Base-by-base conservation (phyloP, 305 asterid genomes). In the Vinca major region DNA sequence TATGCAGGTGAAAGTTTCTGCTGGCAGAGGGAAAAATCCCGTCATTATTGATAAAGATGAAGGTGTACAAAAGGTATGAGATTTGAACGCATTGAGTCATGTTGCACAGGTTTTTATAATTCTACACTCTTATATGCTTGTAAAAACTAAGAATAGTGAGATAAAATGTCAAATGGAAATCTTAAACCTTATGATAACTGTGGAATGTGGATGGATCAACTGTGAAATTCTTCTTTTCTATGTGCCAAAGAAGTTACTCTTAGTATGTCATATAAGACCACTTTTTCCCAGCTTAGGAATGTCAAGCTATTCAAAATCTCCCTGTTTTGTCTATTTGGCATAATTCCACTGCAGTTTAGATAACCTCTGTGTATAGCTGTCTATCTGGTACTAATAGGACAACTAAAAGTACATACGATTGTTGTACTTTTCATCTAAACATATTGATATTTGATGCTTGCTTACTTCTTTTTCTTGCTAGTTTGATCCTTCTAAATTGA, bases 401-500 rank as follows among this genome's bases (percentile, higher is more conserved):
- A 26, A 26, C 16, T 60, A 7, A 60, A 2, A 36, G 39, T 37
- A 12, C n/a, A 50, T 36, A 37, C 48, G 39, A 53, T 5, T 17
- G 10, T 20, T 40, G 4, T 26, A 43, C 39, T 36, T 19, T 63
- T 67, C 65, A 47, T 65, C 55, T 56, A n/a, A 39, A 11, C 12
- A 41, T 3, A 41, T 41, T 45, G 49, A 5, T 1, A 19, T 53
- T 13, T 26, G 12, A 5, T 50, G 37, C 12, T 17, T 39, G 16
- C 73, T 71, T 33, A 11, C 52, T 45, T 47, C 19, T 33, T 54
- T 78, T 16, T 75, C 70, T 74, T 82, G 67, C 76, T 79, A 94
- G 99, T 91, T 94, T 66, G 97, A 91, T 73, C 90, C 90, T 40
- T 75, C 88, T 40, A 89, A 83, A 85, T 78, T 94, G 68, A 85